Percentiles rank a stretch among this genome's conserved stretches.
phyloP scores from a whole-genome alignment of 768 basidiomycete species.

The Scleroderma bovista region DNA sequence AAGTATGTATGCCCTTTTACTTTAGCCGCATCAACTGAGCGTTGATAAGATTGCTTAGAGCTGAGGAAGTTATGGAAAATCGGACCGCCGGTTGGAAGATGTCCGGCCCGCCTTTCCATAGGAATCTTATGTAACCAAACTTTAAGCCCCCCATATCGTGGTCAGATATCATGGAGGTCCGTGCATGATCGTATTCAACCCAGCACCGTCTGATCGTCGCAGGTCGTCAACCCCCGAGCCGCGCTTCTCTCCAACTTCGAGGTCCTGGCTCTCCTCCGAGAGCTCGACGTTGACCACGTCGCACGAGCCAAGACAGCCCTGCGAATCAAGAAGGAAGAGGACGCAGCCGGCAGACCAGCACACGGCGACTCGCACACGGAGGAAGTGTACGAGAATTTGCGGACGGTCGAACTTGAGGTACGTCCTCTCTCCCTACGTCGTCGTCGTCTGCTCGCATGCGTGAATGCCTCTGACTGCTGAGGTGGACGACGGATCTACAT shows the following conservation, averaged over 20 bases:
- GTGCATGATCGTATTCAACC: no score
- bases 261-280: conserved; percentile 70
- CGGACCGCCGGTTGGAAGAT: no score
- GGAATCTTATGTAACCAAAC: no score
- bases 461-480: no score
- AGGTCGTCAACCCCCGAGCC: conserved; percentile 48
- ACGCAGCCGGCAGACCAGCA: conserved; percentile 34
- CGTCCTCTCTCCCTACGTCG: neutral
- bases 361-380: conserved; percentile 35
- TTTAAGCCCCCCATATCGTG: no score
- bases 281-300: conserved; percentile 71
- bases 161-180: no score
- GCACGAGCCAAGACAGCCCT: conserved; percentile 63
- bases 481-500: neutral
- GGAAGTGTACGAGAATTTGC: conserved; percentile 72
- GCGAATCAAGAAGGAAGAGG: conserved; percentile 75
- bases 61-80: no score
- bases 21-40: no score
- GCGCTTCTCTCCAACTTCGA: conserved; percentile 89
- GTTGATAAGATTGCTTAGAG: no score
- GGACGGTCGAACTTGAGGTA: conserved; percentile 79
- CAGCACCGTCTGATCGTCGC: neutral
- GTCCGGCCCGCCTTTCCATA: no score
- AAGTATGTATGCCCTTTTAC: no score
- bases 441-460: neutral